phyloP scores from a whole-genome alignment of 2,329 filamentous ascomycete genomes.

The Leptographium wingfieldii region DNA sequence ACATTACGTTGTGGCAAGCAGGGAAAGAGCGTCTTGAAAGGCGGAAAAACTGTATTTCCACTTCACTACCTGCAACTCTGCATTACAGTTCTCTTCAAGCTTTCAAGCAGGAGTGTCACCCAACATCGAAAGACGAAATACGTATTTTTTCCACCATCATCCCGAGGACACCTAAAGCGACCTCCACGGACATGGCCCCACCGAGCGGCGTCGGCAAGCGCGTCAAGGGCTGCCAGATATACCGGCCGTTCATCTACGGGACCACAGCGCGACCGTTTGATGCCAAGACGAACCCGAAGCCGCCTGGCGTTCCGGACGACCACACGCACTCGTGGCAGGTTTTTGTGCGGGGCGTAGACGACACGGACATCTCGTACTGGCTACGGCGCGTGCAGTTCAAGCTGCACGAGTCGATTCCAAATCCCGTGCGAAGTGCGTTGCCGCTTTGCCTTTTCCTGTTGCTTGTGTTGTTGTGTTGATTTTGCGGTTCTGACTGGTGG shows the following conservation, averaged over 20 bases:
- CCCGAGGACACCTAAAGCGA: background rate
- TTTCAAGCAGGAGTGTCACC: too few species aligned
- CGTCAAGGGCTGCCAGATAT: slow-evolving; percentile 52
- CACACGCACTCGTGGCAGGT: slow-evolving; percentile 97
- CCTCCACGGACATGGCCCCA: slow-evolving; percentile 38
- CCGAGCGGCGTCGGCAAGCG: slow-evolving; percentile 47
- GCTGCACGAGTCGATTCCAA: slow-evolving; percentile 91
- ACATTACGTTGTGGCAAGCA: background rate
- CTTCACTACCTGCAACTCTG: background rate
- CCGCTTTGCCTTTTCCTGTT: background rate
- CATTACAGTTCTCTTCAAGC: background rate
- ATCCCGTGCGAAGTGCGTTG: slow-evolving; percentile 62
- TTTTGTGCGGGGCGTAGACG: slow-evolving; percentile 81
- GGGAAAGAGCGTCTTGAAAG: background rate
- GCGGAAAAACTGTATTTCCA: background rate
- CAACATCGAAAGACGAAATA: background rate
- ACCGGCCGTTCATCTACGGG: slow-evolving; percentile 59
- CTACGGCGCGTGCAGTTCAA: slow-evolving; percentile 96
- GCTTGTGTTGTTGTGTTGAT: background rate
- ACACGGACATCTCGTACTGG: slow-evolving; percentile 89
- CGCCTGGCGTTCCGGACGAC: slow-evolving; percentile 64
- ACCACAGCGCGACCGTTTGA: slow-evolving; percentile 71
- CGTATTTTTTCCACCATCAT: background rate
- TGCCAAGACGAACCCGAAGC: slow-evolving; percentile 64
- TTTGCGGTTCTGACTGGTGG: background rate